phyloP scores from a whole-genome alignment of 2,329 filamentous ascomycete genomes.

The Thielaviopsis musarum region DNA sequence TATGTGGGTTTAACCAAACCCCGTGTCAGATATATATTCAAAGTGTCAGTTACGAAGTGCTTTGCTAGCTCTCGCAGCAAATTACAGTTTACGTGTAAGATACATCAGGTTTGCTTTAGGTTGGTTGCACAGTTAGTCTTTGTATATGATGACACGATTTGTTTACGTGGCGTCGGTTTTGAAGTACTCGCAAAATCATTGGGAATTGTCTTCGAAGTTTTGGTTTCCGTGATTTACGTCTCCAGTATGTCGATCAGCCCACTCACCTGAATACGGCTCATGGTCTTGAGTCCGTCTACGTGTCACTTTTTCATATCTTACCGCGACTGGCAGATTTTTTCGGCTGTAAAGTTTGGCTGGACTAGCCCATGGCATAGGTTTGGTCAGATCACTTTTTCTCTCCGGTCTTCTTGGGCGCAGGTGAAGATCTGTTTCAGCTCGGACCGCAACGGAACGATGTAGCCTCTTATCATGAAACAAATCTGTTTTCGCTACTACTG shows the following conservation, averaged over 20 bases:
- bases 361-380: not conserved
- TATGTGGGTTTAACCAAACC: not conserved
- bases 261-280: not conserved
- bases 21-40: not conserved
- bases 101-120: no score
- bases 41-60: not conserved
- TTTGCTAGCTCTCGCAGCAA: not conserved
- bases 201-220: not conserved
- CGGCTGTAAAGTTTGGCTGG: not conserved
- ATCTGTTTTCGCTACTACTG: not conserved
- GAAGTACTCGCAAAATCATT: not conserved
- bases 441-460: not conserved
- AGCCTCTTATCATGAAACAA: not conserved
- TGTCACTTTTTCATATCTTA: not conserved
- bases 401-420: not conserved
- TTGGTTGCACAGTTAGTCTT: no score
- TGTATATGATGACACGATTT: no score
- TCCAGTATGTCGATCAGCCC: not conserved
- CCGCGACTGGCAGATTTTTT: not conserved
- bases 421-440: not conserved
- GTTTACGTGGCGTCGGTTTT: not conserved
- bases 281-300: not conserved
- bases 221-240: not conserved
- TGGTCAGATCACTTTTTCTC: not conserved
- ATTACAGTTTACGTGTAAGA: no score